Base-by-base conservation (phyloP, 768 basidiomycete species). In the Amanita molliuscula region DNA sequence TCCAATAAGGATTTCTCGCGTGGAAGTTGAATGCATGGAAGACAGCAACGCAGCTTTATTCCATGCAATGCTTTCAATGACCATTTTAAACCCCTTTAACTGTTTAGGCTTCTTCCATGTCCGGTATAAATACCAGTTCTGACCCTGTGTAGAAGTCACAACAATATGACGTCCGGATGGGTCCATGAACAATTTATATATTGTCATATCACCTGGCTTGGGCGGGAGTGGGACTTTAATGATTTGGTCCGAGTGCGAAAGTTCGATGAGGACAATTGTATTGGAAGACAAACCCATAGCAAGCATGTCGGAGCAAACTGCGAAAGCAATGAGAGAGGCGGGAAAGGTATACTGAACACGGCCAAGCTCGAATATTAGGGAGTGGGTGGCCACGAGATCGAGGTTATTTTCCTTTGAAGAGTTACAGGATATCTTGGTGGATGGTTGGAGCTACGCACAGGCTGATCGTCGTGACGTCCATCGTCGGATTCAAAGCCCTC, bases 21-120 rank as follows among this genome's bases (percentile, higher is more conserved):
- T 91, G 5, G 88, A 87, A 1, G 81, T 84, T 16, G 81, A 72
- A 62, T 84, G 74, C 9, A 81, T 69, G 0, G 83, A 74, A 6
- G 84, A 76, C 34, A 85, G 67, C 41, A 84, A 61, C 44, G 77
- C 75, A 47, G 78, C 61, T 64, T 79, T 85, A 58, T 91, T 93
- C 95, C 95, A 98, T 0, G 89, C 89, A 35, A 98, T 72, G 54
- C 88, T 84, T 63, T 94, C 89, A 55, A 98, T 85, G 59, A 88
- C 75, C 72, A 90, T 82, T 62, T 88, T 85, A 65, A 93, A 85
- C 6, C 73, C 69, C 59, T 88, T 85, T 47, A 98, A 70, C 38
- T 76, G 83, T 38, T 79, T 77, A 0, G 90, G 84, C 59, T 92
- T 89, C 70, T 86, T 87, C 79, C 84, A 85, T 7, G 77, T 75